A percentile compares a stretch with the other conserved stretches of the same genome.
Evolutionary conservation across 345 rosid species (phyloP).

Genomic region (Populus simonii): DNA sequence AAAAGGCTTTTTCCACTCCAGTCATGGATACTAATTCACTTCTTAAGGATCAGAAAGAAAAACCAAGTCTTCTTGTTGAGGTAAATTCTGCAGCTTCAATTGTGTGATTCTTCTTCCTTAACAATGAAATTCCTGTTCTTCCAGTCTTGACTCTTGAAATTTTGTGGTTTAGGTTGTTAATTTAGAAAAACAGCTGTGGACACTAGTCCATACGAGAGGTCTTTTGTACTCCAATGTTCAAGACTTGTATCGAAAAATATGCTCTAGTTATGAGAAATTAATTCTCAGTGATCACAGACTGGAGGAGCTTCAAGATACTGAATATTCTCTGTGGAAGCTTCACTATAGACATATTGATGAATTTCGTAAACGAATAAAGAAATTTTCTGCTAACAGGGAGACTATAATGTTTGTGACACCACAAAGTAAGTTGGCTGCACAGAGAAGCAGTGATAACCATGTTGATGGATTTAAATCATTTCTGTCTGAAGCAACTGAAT

Average conservation of each 20-base stretch:
- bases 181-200: conserved; percentile 67
- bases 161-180: conserved; percentile 50
- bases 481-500: conserved; percentile 54
- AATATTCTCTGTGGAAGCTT: conserved; percentile 85
- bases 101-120: conserved; percentile 7
- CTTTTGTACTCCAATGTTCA: conserved; percentile 52
- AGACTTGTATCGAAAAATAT: conserved; percentile 54
- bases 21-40: conserved; percentile 31
- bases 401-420: conserved; percentile 1
- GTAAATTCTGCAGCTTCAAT: conserved; percentile 32
- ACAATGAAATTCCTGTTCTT: conserved; percentile 2
- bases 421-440: conserved; percentile 21
- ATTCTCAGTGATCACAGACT: conserved; percentile 45
- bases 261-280: conserved; percentile 59
- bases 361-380: conserved; percentile 67
- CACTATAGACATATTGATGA: conserved; percentile 82
- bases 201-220: conserved; percentile 48
- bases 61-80: conserved; percentile 46
- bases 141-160: conserved; percentile 10
- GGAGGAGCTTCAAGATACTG: conserved; percentile 72
- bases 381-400: conserved; percentile 32
- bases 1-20: conserved; percentile 20
- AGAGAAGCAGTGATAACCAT: conserved; percentile 27
- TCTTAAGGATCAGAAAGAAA: conserved; percentile 43
- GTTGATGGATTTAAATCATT: conserved; percentile 56